Evolutionary conservation across 176 grass and related monocot species (phyloP).

Genomic region (Triticum timopheevii): DNA sequence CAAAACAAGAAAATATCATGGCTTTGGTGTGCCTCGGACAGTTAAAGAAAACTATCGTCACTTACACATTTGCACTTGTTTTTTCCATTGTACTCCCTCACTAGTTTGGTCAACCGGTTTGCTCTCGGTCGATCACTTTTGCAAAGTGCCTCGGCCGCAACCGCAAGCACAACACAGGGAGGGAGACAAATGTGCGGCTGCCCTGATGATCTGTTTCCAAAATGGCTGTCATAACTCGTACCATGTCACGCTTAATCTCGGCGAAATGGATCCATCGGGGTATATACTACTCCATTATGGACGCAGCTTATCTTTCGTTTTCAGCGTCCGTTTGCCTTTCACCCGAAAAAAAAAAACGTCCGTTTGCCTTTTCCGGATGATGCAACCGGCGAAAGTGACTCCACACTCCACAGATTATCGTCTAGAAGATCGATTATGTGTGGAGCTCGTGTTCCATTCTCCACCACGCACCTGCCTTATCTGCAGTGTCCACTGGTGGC

Average conservation of each 20-base stretch:
- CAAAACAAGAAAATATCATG: not conserved
- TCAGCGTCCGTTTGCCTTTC: conserved; percentile 28
- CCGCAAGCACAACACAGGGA: not conserved
- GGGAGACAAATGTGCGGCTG: not conserved
- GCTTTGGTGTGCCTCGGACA: not conserved
- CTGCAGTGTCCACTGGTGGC: not conserved
- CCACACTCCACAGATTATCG: not conserved
- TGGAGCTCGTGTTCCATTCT: conserved; percentile 18
- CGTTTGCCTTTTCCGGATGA: conserved; percentile 15
- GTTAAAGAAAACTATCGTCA: not conserved
- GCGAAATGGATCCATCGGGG: not conserved
- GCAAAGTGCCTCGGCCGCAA: not conserved
- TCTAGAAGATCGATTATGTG: conserved; percentile 12
- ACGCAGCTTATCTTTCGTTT: not conserved
- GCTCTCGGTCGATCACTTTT: not conserved
- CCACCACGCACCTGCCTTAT: not conserved
- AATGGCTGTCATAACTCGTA: not conserved
- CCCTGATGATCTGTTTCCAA: not conserved
- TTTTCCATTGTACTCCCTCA: not conserved
- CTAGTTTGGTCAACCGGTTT: not conserved
- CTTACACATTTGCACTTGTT: not conserved
- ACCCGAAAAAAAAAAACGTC: too few species aligned
- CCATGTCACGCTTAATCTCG: not conserved
- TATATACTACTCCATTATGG: not conserved
- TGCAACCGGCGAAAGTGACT: not conserved